Evolutionary conservation across 345 rosid species (phyloP), one percentile per base, ranked within the genome.

Genomic region (Rubroshorea leprosula): DNA sequence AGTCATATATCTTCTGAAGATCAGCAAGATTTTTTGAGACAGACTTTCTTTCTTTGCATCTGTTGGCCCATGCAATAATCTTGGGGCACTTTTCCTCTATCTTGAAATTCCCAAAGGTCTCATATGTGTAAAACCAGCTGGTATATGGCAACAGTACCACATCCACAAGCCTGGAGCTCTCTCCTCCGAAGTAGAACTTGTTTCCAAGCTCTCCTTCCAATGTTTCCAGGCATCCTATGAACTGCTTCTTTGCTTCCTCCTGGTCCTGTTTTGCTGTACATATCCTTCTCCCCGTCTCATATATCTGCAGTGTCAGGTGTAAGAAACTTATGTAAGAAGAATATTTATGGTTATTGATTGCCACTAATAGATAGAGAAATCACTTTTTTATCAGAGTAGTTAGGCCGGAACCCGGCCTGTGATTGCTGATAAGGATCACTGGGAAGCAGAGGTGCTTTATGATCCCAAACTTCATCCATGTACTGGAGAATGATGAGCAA

Each of bases 341-440:
- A n/a, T n/a, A n/a, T n/a, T n/a, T n/a, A n/a, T n/a, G n/a, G n/a
- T n/a, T n/a, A n/a, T n/a, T n/a, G n/a, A n/a, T n/a, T n/a, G n/a
- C n/a, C n/a, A n/a, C n/a, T n/a, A n/a, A n/a, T n/a, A n/a, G n/a
- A n/a, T n/a, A n/a, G n/a, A n/a, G 23, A 51, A 58, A 10, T 0
- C 9, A 83, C 90, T 85, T 81, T 86, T 31, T 72, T 80, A 58
- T 87, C 95, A 2, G 83, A 56, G 57, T 74, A 87, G 49, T 84
- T 86, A 0, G 76, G 74, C 95, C 90, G 82, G 54, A 84, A 87
- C 12, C 80, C 58, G 13, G 90, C 90, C 29, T 68, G 77, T 26
- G 88, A 70, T 0, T 78, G 71, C 5, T 25, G 70, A 43, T 66
- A 78, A 0, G 90, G 62, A 47, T 69, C 70, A 41, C 86, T 12